A percentile compares a stretch with the other conserved stretches of the same genome.
Evolutionary conservation across 768 basidiomycete genomes (phyloP).

Genomic region (Megacollybia marginata): DNA sequence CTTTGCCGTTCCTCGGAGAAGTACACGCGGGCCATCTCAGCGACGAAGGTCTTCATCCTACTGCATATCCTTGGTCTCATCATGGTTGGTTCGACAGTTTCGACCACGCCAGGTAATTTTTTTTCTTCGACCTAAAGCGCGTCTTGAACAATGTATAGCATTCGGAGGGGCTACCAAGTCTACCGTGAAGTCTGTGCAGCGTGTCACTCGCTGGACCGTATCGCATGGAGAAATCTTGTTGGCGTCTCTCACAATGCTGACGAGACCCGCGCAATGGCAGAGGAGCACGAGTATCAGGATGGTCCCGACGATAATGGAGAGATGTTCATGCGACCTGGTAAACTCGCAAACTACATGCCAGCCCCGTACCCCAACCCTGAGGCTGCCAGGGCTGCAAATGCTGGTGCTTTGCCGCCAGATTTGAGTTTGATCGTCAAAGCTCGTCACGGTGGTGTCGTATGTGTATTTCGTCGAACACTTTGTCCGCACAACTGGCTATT

Average conservation of each 20-base stretch:
- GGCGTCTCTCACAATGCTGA: constrained; percentile 95
- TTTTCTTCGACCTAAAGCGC: constrained; percentile 6
- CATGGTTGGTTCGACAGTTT: constrained; percentile 84
- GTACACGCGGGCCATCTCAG: constrained; percentile 89
- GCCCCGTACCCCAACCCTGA: constrained; percentile 95
- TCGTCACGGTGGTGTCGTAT: constrained; percentile 90
- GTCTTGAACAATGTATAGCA: constrained; percentile 38
- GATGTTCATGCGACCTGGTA: constrained; percentile 99
- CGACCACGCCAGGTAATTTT: constrained; percentile 87
- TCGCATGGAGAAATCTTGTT: constrained; percentile 99
- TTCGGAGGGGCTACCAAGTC: constrained; percentile 92
- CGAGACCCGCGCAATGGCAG: constrained; percentile 86
- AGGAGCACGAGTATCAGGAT: constrained; percentile 94
- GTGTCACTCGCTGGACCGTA: constrained; percentile 97
- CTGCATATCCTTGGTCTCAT: constrained; percentile 87
- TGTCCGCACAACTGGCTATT: neutral
- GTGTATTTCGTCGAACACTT: constrained; percentile 22
- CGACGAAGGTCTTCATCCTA: constrained; percentile 91
- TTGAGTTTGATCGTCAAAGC: constrained; percentile 97
- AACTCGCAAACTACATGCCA: constrained; percentile 96
- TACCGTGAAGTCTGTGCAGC: constrained; percentile 99
- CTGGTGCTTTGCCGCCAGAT: constrained; percentile 94
- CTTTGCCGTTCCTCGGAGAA: constrained; percentile 82
- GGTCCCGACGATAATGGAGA: constrained; percentile 92
- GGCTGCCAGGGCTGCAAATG: constrained; percentile 91